Conservation (phyloP, 2,329 filamentous ascomycete genomes). For the Colletotrichum camelliae region DNA sequence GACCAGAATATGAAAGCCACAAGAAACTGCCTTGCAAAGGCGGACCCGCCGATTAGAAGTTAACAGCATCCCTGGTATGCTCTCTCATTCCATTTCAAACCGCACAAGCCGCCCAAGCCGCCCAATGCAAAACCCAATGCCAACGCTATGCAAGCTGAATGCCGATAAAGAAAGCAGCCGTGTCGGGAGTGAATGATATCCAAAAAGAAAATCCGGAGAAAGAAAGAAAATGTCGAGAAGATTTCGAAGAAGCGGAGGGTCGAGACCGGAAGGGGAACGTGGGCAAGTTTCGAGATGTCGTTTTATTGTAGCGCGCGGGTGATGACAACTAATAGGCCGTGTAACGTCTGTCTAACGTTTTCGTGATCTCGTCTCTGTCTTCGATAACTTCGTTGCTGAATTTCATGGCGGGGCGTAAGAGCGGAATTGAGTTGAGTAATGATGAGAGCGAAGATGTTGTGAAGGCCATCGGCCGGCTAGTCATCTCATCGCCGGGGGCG, state of each 20-base stretch:
- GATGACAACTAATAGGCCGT: conserved; percentile 11
- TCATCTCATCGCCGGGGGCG: conserved; percentile 29
- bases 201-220: neutral
- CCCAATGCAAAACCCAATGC: conserved; percentile 15
- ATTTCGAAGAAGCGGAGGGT: conserved; percentile 4
- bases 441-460: neutral
- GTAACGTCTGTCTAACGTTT: conserved; percentile 6
- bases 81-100: conserved; percentile 1
- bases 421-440: neutral
- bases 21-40: neutral
- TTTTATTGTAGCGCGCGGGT: conserved; percentile 1
- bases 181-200: neutral
- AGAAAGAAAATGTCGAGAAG: neutral
- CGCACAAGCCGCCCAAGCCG: neutral
- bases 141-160: conserved; percentile 14
- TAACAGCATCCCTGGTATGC: conserved; percentile 13
- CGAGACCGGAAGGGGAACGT: neutral
- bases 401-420: conserved; percentile 19
- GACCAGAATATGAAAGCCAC: neutral
- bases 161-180: neutral
- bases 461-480: neutral
- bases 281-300: neutral
- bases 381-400: conserved; percentile 32
- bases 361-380: conserved; percentile 30
- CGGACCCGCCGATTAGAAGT: conserved; percentile 19